Evolutionary conservation across 2,329 filamentous ascomycete species (phyloP).

Genomic region (Nemania diffusa): DNA sequence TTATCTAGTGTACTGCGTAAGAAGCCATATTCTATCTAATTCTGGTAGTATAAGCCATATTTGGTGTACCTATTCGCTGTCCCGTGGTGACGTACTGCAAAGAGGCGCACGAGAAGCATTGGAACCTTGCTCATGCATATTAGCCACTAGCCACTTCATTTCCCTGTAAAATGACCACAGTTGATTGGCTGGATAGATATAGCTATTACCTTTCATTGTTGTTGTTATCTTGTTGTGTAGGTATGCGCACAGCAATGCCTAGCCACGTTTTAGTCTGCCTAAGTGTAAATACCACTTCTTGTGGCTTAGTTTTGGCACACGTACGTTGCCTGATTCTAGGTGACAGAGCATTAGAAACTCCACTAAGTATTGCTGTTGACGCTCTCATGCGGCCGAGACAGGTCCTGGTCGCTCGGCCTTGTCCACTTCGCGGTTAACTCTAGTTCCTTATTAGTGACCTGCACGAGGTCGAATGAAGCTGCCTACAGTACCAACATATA

Average conservation of each 20-base stretch:
- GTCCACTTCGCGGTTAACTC: not conserved
- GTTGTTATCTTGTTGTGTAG: not conserved
- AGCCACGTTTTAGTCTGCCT: no score
- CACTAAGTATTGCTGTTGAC: not conserved
- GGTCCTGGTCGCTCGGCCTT: not conserved
- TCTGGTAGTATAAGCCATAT: no score
- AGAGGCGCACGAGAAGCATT: not conserved
- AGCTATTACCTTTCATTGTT: not conserved
- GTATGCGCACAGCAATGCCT: not conserved
- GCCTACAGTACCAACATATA: not conserved
- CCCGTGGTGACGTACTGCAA: not conserved
- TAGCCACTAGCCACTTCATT: constrained; percentile 21
- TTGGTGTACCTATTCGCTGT: not conserved
- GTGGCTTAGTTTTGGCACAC: not conserved
- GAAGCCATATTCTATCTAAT: no score
- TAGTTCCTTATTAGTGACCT: not conserved
- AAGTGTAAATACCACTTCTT: not conserved
- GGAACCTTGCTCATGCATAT: constrained; percentile 8
- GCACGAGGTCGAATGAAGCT: not conserved
- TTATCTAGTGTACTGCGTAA: no score
- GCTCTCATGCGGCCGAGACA: not conserved
- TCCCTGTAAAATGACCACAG: not conserved
- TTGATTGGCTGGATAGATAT: constrained; percentile 1
- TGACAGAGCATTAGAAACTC: not conserved
- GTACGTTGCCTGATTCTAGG: not conserved